phyloP scores from a whole-genome alignment of 352 stramenopile genomes.

The Pythium phragmiticola region DNA sequence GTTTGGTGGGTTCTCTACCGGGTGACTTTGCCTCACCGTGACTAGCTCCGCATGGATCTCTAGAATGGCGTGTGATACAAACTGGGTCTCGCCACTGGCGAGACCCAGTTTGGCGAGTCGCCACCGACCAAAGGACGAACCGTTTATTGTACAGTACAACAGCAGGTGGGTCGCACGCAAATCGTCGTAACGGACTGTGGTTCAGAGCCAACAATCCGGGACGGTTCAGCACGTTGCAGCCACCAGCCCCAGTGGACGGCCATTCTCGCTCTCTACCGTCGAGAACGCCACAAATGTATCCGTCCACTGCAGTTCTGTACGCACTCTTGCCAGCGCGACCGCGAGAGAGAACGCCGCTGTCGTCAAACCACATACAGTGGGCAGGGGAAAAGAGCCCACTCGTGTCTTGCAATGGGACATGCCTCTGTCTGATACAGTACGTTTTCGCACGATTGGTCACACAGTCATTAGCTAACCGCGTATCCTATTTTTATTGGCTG shows the following conservation, averaged over 20 bases:
- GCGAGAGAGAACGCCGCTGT: not conserved
- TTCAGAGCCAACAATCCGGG: too few relatives aligned
- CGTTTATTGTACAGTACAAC: too few relatives aligned
- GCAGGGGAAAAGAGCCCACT: slow-evolving; percentile 8
- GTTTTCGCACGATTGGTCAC: slow-evolving; percentile 19
- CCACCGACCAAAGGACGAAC: not conserved
- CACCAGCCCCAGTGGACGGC: not conserved
- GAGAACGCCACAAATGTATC: too few relatives aligned
- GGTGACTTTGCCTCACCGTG: not conserved
- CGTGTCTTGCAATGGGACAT: slow-evolving; percentile 16
- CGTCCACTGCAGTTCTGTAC: too few relatives aligned
- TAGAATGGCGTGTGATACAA: not conserved
- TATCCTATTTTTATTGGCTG: slow-evolving; percentile 13
- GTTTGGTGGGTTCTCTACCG: not conserved
- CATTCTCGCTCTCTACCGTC: not conserved
- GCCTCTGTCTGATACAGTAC: slow-evolving; percentile 5
- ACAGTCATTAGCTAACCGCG: slow-evolving; percentile 24
- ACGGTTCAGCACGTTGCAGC: not conserved
- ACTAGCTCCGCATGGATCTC: not conserved
- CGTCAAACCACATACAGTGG: not conserved
- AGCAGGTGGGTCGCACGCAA: too few relatives aligned
- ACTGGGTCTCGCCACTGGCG: not conserved
- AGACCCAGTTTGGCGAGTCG: too few relatives aligned
- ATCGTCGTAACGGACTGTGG: too few relatives aligned
- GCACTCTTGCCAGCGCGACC: not conserved